Conservation (phyloP, 148 eudicot genomes). For the Camellia granthamiana region DNA sequence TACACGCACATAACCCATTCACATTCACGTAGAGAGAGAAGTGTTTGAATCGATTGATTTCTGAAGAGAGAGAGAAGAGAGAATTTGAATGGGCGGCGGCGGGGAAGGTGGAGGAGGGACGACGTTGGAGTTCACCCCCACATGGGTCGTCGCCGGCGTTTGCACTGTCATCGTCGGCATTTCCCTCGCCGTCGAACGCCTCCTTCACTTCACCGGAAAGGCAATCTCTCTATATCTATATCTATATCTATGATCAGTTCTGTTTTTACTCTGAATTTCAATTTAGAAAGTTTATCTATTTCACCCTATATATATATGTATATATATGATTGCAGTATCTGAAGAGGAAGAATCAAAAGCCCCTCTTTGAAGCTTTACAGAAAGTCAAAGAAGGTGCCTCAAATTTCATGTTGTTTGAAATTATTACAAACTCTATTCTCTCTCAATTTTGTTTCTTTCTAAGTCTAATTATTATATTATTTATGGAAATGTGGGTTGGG, state of each 20-base stretch:
- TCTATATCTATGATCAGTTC: background rate
- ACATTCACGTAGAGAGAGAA: too few species aligned
- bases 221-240: constrained; percentile 21
- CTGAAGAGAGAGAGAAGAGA: background rate
- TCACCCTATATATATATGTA: background rate
- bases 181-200: constrained; percentile 78
- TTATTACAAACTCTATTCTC: too few species aligned
- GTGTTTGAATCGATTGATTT: background rate
- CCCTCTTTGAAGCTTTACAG: constrained; percentile 77
- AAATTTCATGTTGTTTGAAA: too few species aligned
- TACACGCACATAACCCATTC: too few species aligned
- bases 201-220: constrained; percentile 68
- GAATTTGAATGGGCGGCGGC: constrained; percentile 28
- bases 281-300: background rate
- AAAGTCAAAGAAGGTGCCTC: constrained; percentile 79
- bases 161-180: constrained; percentile 82
- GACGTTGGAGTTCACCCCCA: constrained; percentile 74
- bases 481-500: background rate
- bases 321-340: constrained; percentile 37
- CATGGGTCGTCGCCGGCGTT: constrained; percentile 94
- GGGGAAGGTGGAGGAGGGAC: constrained; percentile 27
- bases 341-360: constrained; percentile 72
- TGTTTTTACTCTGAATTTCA: too few species aligned
- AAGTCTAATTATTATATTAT: too few species aligned
- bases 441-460: too few species aligned